These are phyloP conservation scores for Phytophthora pluvialis DNA, from an alignment of 352 stramenopile species.

Conservation along the genomic window DNA sequence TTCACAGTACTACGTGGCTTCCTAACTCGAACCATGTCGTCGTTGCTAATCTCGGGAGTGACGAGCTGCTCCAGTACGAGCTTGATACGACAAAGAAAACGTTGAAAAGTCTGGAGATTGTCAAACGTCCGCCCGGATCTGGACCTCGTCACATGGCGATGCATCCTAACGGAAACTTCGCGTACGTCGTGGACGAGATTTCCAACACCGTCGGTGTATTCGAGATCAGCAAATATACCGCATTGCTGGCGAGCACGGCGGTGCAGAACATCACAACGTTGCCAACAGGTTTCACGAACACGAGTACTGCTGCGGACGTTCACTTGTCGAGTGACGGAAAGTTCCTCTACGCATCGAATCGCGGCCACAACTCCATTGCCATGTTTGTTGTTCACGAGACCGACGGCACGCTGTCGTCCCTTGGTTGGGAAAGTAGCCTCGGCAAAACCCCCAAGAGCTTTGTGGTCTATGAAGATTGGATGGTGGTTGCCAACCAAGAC, in stretches of 20 bases:
- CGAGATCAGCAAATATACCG: constrained; percentile 26
- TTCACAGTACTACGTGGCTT: constrained; percentile 67
- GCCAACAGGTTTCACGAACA: constrained; percentile 32
- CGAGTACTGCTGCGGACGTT: constrained; percentile 43
- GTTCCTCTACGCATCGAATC: constrained; percentile 72
- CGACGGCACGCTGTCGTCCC: constrained; percentile 32
- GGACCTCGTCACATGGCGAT: constrained; percentile 59
- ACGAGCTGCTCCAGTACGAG: constrained; percentile 56
- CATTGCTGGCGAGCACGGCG: constrained; percentile 23
- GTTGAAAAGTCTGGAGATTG: constrained; percentile 20
- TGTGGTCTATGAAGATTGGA: constrained; percentile 40
- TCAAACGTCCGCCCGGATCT: constrained; percentile 38
- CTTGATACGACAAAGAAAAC: constrained; percentile 41
- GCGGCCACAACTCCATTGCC: constrained; percentile 61
- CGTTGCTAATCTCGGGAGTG: constrained; percentile 54
- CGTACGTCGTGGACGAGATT: constrained; percentile 63
- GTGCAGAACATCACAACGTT: constrained; percentile 58
- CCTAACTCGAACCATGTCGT: constrained; percentile 41
- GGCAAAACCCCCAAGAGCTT: constrained; percentile 55
- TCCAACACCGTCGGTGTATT: constrained; percentile 65
- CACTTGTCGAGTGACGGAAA: constrained; percentile 49
- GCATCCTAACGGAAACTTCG: constrained; percentile 42
- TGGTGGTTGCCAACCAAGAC: constrained; percentile 63
- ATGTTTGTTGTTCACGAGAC: constrained; percentile 45
- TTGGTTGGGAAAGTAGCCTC: constrained; percentile 40